Evolutionary conservation across 306 rosid genomes (phyloP), one percentile per base, ranked within the genome.

Genomic region (Medicago lupulina): DNA sequence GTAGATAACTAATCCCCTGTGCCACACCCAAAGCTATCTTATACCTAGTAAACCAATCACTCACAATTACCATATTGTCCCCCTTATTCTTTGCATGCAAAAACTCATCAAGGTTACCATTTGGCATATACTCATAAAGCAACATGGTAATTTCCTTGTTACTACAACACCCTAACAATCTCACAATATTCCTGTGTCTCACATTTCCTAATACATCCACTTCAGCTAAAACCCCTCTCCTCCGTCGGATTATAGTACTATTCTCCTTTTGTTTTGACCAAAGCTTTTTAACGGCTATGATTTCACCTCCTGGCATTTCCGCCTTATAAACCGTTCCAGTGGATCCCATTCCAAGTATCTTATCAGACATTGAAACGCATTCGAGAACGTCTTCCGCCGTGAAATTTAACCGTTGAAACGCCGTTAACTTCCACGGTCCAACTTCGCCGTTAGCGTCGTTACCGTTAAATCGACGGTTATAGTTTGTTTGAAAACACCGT

Each of bases 111-210:
- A 95, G 79, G 58, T 86, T 95, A 0, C 99, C 99, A 9, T 95
- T 95, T 0, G 93, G 93, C 99, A 95, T 95, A 63, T 89, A 95
- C 91, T 92, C 97, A 58, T 95, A 95, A 0, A 95, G 92, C 59
- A 95, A 76, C 99, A 95, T 95, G 2, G 97, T 95, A 41, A 87
- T 71, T 61, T 95, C 99, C 80, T 70, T 79, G 81, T 95, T 95
- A 87, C 93, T 87, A 86, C 99, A 95, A 63, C 97, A 95, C 65
- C 99, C 99, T 78, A 95, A 69, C 86, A 95, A 49, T 58, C 97
- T 89, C 85, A 95, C 99, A n/a, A 95, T 95, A 34, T 95, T 95
- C 81, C 99, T 82, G 61, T 95, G 99, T 86, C 97, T 80, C 85
- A 95, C 99, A 77, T 83, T 92, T 9, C 99, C 99, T 76, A 95